Conservation (phyloP, 1,284 basidiomycete species). For the Naganishia cerealis region DNA sequence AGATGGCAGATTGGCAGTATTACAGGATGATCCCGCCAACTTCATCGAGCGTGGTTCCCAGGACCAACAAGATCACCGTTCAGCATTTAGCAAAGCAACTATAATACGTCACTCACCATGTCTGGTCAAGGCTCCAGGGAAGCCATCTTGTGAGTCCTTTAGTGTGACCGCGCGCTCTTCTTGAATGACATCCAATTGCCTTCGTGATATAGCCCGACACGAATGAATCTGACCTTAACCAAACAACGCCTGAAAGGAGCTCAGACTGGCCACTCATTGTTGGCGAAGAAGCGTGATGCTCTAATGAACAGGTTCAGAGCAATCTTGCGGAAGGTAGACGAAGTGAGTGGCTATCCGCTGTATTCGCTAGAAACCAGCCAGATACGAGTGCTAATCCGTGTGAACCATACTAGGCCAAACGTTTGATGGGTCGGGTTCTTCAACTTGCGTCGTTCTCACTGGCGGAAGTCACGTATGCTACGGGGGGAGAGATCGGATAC, state of each 20-base stretch:
- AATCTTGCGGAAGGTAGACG: constrained; percentile 88
- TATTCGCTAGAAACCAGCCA: too few species aligned
- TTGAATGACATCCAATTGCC: constrained; percentile 22
- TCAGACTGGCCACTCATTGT: constrained; percentile 92
- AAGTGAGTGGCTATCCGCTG: constrained; percentile 60
- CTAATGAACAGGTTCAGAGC: constrained; percentile 86
- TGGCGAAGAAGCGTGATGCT: constrained; percentile 97
- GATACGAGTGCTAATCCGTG: neutral
- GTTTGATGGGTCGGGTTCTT: constrained; percentile 98
- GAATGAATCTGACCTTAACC: constrained; percentile 91
- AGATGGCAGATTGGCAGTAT: too few species aligned
- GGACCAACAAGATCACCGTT: neutral
- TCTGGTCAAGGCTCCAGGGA: constrained; percentile 84
- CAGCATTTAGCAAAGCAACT: neutral
- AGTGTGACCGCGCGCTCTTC: neutral
- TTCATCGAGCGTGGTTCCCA: neutral
- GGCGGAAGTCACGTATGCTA: constrained; percentile 96
- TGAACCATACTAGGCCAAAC: constrained; percentile 70
- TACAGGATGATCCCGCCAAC: neutral
- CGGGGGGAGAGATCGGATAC: constrained; percentile 88
- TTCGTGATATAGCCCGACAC: constrained; percentile 63
- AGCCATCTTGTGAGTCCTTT: constrained; percentile 69
- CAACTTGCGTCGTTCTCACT: constrained; percentile 97
- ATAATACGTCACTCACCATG: constrained; percentile 58
- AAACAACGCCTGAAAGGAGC: constrained; percentile 92